Percentiles rank a stretch among this genome's conserved stretches.
These are phyloP conservation scores for Coniella lustricola DNA, from an alignment of 2,329 filamentous ascomycete species.

Conservation along the genomic window DNA sequence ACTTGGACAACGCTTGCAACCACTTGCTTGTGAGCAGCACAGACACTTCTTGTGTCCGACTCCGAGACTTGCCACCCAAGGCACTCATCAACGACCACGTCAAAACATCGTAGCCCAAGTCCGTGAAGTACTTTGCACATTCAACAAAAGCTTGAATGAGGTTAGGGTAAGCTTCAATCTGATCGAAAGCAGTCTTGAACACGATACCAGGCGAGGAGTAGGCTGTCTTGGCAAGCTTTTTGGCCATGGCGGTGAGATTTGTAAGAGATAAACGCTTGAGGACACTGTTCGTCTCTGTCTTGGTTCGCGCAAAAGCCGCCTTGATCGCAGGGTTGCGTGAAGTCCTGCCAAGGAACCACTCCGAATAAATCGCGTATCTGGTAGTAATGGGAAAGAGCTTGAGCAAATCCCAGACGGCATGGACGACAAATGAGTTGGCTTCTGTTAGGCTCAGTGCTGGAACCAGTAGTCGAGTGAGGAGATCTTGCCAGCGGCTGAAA, in stretches of 20 bases:
- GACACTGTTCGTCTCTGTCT: conserved; percentile 72
- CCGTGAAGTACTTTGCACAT: conserved; percentile 88
- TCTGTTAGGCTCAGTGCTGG: conserved; percentile 83
- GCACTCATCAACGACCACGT: conserved; percentile 86
- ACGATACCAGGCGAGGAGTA: conserved; percentile 86
- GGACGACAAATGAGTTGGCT: conserved; percentile 74
- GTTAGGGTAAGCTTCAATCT: conserved; percentile 92
- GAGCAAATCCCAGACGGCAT: conserved; percentile 79
- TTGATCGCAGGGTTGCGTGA: conserved; percentile 73
- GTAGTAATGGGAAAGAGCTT: conserved; percentile 68
- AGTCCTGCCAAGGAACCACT: conserved; percentile 79
- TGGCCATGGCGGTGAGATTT: conserved; percentile 79
- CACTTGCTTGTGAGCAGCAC: conserved; percentile 77
- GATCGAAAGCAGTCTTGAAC: conserved; percentile 79
- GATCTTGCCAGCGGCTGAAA: conserved; percentile 70
- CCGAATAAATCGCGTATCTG: conserved; percentile 83
- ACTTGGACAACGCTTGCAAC: conserved; percentile 84
- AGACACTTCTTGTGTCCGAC: conserved; percentile 55
- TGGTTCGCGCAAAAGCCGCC: conserved; percentile 68
- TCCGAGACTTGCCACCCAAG: conserved; percentile 53
- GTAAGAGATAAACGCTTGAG: conserved; percentile 86
- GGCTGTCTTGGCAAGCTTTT: conserved; percentile 84
- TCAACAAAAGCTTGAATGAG: conserved; percentile 92
- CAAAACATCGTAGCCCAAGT: conserved; percentile 85
- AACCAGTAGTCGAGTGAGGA: conserved; percentile 77